Conservation (phyloP, 2,329 filamentous ascomycete genomes). For the Colletotrichum cuscutae region DNA sequence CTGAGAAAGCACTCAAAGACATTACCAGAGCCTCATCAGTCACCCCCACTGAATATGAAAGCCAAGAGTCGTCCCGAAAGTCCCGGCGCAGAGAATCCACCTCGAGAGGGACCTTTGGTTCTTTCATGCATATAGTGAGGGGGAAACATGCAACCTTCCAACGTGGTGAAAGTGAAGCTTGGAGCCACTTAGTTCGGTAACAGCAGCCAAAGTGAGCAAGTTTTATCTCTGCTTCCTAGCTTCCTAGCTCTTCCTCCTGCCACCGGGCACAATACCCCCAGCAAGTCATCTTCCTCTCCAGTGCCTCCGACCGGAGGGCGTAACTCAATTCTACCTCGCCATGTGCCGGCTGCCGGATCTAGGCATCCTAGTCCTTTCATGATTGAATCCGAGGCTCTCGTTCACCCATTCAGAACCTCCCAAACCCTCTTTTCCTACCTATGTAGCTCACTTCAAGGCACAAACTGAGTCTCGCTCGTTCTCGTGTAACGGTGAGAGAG, state of each 20-base stretch:
- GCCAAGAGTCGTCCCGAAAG: background rate
- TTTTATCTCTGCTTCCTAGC: background rate
- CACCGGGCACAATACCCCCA: background rate
- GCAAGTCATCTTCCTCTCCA: background rate
- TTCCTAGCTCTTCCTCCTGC: background rate
- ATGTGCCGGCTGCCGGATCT: background rate
- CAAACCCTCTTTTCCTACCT: background rate
- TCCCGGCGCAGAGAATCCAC: background rate
- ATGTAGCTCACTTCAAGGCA: background rate
- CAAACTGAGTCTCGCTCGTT: background rate
- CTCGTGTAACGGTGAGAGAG: background rate
- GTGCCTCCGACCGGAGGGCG: background rate
- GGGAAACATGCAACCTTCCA: background rate
- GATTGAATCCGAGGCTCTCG: background rate
- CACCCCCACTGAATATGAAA: background rate
- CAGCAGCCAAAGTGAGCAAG: conserved; percentile 1
- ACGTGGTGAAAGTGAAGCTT: background rate
- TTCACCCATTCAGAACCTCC: background rate
- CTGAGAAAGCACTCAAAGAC: background rate
- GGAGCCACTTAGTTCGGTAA: background rate
- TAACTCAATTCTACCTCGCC: background rate
- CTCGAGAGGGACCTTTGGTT: background rate
- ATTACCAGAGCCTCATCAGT: background rate
- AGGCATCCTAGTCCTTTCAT: background rate
- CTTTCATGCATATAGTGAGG: background rate